These are phyloP conservation scores for Mortierella claussenii DNA, from an alignment of 192 early-diverging fungal genomes.

Conservation along the genomic window DNA sequence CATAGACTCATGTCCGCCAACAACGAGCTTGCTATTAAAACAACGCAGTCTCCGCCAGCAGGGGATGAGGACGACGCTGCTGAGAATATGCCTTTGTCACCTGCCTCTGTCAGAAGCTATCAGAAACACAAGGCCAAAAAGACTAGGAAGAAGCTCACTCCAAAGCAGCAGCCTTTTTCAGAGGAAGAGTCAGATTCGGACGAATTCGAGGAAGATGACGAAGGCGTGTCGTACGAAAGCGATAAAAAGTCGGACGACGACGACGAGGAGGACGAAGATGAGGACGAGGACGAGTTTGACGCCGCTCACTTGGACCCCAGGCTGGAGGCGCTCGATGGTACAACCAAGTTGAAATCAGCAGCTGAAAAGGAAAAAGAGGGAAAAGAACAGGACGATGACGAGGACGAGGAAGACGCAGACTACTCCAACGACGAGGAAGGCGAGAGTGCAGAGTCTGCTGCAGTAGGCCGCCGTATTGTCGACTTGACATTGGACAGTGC, in stretches of 20 bases:
- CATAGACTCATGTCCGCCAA: constrained; percentile 15
- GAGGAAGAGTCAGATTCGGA: constrained; percentile 25
- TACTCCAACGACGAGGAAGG: not conserved
- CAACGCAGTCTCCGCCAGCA: not conserved
- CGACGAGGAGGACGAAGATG: constrained; percentile 15
- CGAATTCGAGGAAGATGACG: constrained; percentile 1
- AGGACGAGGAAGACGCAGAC: constrained; percentile 2
- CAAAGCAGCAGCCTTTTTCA: constrained; percentile 22
- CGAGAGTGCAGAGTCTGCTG: too few relatives aligned
- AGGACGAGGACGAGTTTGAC: constrained; percentile 20
- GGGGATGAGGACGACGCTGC: constrained; percentile 23
- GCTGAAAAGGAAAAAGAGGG: constrained; percentile 18
- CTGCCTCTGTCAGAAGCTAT: constrained; percentile 34
- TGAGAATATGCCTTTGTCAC: constrained; percentile 34
- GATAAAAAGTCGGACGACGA: constrained; percentile 28
- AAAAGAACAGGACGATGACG: constrained; percentile 31
- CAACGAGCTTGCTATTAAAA: constrained; percentile 16
- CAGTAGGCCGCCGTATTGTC: too few relatives aligned
- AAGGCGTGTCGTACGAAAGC: too few relatives aligned
- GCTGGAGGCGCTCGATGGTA: constrained; percentile 39
- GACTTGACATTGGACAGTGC: not conserved
- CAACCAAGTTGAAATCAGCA: constrained; percentile 26
- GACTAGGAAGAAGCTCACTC: not conserved
- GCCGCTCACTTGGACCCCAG: constrained; percentile 22
- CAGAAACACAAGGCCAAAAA: constrained; percentile 27